Evolutionary conservation across 2,329 filamentous ascomycete genomes (phyloP).

Genomic region (Hypoxylon rubiginosum): DNA sequence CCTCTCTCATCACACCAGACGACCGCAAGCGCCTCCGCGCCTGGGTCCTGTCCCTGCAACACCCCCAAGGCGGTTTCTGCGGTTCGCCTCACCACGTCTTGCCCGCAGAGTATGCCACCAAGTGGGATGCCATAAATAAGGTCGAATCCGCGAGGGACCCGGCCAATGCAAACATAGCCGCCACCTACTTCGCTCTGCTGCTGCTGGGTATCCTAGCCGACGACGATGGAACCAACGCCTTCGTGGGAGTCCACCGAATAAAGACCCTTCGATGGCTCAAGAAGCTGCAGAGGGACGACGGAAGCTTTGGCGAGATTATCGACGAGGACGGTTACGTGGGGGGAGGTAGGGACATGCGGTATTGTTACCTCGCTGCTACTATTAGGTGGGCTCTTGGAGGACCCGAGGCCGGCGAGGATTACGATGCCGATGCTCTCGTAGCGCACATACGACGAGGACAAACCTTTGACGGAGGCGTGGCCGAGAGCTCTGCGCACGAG

Average conservation of each 20-base stretch:
- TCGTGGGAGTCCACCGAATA: conserved; percentile 74
- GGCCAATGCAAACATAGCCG: conserved; percentile 79
- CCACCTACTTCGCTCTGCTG: conserved; percentile 89
- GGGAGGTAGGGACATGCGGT: conserved; percentile 87
- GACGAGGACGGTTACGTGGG: conserved; percentile 70
- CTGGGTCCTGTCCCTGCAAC: conserved; percentile 91
- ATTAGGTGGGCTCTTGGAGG: conserved; percentile 87
- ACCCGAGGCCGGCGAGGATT: conserved; percentile 72
- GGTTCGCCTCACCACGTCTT: conserved; percentile 79
- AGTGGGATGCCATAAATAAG: conserved; percentile 52
- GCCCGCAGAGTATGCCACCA: conserved; percentile 53
- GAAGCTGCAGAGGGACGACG: conserved; percentile 82
- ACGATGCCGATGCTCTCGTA: conserved; percentile 79
- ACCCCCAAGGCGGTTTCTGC: conserved; percentile 88
- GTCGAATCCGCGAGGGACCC: conserved; percentile 54
- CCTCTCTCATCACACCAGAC: conserved; percentile 62
- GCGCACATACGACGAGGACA: conserved; percentile 77
- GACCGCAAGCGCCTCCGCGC: conserved; percentile 65
- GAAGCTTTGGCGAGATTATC: conserved; percentile 90
- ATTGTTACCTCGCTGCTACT: conserved; percentile 86
- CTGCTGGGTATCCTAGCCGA: conserved; percentile 70
- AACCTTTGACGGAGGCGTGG: conserved; percentile 88
- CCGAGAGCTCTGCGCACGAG: conserved; percentile 82
- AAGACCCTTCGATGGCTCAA: conserved; percentile 81
- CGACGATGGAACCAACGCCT: conserved; percentile 59